phyloP scores from a whole-genome alignment of 2,329 filamentous ascomycete species.

The Xylariaceae sp. region DNA sequence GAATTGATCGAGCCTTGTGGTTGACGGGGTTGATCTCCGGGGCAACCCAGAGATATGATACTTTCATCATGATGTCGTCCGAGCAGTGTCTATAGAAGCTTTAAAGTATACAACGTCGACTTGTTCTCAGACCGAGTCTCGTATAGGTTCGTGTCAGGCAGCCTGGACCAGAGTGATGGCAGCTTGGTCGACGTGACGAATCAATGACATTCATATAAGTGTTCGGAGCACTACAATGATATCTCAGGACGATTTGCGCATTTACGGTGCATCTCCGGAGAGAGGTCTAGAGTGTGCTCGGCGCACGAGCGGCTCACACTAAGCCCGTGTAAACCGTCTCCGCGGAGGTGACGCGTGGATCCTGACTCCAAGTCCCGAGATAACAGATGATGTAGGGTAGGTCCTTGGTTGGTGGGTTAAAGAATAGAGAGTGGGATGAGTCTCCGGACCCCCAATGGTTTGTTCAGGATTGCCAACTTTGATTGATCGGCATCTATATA shows the following conservation, averaged over 20 bases:
- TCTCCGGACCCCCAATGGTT: background rate
- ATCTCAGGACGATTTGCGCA: conserved; percentile 14
- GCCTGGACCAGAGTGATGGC: background rate
- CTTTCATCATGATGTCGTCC: conserved; percentile 42
- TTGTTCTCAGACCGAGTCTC: background rate
- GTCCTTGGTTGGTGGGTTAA: conserved; percentile 5
- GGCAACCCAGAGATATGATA: conserved; percentile 54
- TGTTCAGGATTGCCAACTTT: background rate
- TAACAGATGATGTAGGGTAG: conserved; percentile 1
- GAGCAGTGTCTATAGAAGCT: background rate
- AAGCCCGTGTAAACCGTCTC: conserved; percentile 21
- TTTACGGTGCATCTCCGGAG: conserved; percentile 32
- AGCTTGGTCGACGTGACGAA: conserved; percentile 13
- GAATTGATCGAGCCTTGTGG: conserved; percentile 81
- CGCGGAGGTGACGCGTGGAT: conserved; percentile 25
- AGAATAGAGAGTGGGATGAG: conserved; percentile 9
- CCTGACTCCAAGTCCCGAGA: conserved; percentile 17
- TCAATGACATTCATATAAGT: conserved; percentile 1
- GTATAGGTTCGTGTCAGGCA: background rate
- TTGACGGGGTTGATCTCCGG: conserved; percentile 86
- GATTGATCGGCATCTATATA: background rate
- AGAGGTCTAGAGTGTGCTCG: conserved; percentile 21
- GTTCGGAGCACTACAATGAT: background rate
- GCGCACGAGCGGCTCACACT: conserved; percentile 4
- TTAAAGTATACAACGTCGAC: background rate